Base-by-base conservation (phyloP, 1,284 basidiomycete genomes). In the Microbotryomycetes sp. region DNA sequence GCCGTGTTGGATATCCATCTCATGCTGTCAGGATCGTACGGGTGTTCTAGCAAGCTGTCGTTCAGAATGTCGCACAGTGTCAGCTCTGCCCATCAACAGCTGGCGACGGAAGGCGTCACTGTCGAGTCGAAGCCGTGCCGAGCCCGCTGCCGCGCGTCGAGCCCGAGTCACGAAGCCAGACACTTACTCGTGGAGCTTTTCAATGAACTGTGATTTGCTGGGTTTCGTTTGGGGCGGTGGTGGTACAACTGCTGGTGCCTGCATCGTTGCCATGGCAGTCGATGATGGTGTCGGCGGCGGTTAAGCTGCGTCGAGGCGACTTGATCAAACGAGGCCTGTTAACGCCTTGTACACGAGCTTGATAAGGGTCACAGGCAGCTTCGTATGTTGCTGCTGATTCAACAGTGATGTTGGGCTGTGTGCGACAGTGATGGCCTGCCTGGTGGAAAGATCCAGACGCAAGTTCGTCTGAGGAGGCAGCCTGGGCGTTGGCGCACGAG, bases 101-200 rank as follows among this genome's bases (percentile, higher is more conserved):
- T 48, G n/a, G 46, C 12, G 46, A 48, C 46, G n/a, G 4, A 4
- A 25, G 46, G 25, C 4, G 46, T 6, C n/a, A n/a, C n/a, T 22
- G 46, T 14, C 25, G 46, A 48, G n/a, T 48, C 12, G 46, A 25
- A 48, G 46, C 46, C 6, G n/a, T 48, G 6, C 12, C 4, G 46
- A 48, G n/a, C 22, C 23, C 16, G 22, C 29, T 16, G 28, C 49
- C 16, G 22, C 16, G 16, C 25, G 16, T 9, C 22, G 6, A 42
- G 36, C 36, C 36, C 36, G 36, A n/a, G n/a, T n/a, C n/a, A n/a
- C n/a, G n/a, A n/a, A n/a, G n/a, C 14, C 23, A 36, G 47, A 42
- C 61, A 16, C 42, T n/a, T 12, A 61, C 65, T 30, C 14, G 51
- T 66, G 62, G 1, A 66, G 65, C 54, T 66, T 66, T 49, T 51